phyloP scores from a whole-genome alignment of 1,284 basidiomycete species.

The Clitocybe nebularis region DNA sequence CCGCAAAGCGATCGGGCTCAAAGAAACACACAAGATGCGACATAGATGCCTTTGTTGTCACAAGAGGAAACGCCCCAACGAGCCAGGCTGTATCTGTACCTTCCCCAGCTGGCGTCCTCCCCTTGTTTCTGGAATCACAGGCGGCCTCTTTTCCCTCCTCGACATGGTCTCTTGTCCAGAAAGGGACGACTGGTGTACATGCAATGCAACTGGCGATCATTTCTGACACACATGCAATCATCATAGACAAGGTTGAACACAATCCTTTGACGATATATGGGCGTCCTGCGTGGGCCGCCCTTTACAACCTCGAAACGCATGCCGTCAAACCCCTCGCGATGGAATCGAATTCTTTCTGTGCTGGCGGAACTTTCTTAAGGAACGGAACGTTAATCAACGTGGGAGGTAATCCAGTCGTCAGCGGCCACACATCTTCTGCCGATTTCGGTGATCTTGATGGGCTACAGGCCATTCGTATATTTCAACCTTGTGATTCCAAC shows the following conservation, averaged over 20 bases:
- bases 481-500: constrained; percentile 61
- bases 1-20: constrained; percentile 36
- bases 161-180: constrained; percentile 31
- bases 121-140: constrained; percentile 10
- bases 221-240: constrained; percentile 64
- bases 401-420: constrained; percentile 74
- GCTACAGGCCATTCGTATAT: constrained; percentile 68
- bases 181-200: constrained; percentile 71
- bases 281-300: constrained; percentile 75
- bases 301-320: constrained; percentile 67
- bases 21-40: constrained; percentile 38
- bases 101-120: constrained; percentile 2
- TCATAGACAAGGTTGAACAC: constrained; percentile 83
- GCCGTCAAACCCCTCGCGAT: constrained; percentile 60
- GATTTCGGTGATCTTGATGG: constrained; percentile 77
- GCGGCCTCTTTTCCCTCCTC: constrained; percentile 12
- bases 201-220: constrained; percentile 80
- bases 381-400: constrained; percentile 77
- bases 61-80: constrained; percentile 26
- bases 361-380: constrained; percentile 71
- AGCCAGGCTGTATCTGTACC: constrained; percentile 3
- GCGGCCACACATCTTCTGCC: constrained; percentile 54
- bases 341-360: constrained; percentile 85
- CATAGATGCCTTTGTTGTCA: constrained; percentile 68
- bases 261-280: constrained; percentile 71